Evolutionary conservation across 257 asterid species (phyloP).

Genomic region (Parsonsia alboflavescens): DNA sequence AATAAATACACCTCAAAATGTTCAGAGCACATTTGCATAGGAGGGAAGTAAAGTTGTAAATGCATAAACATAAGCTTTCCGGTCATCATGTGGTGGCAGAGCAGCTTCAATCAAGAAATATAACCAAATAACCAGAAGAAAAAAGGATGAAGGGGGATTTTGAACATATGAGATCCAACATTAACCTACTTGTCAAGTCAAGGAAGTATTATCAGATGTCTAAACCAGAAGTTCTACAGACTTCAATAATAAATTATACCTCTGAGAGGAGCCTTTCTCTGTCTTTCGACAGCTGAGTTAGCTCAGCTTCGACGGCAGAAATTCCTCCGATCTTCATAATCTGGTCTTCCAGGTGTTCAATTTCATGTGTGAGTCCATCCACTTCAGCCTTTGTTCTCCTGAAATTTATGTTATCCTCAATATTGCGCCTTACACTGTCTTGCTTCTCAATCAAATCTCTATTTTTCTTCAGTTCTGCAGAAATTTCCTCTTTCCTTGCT

Average conservation of each 20-base stretch:
- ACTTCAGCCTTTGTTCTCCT: conserved; percentile 68
- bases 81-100: background rate
- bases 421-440: conserved; percentile 54
- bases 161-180: background rate
- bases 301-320: conserved; percentile 57
- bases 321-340: conserved; percentile 60
- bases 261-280: conserved; percentile 82
- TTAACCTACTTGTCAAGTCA: background rate
- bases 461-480: conserved; percentile 48
- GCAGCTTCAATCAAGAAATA: background rate
- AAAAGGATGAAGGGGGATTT: background rate
- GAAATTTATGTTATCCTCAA: conserved; percentile 74
- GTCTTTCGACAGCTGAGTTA: conserved; percentile 56
- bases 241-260: conserved; percentile 38
- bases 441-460: conserved; percentile 49
- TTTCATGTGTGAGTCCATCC: conserved; percentile 58
- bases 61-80: background rate
- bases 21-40: background rate
- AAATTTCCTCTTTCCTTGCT: conserved; percentile 50
- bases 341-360: conserved; percentile 72
- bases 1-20: background rate
- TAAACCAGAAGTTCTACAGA: background rate
- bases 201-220: background rate
- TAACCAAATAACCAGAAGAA: background rate
- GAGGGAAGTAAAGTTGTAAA: background rate